Evolutionary conservation across 345 rosid genomes (phyloP).

Genomic region (Populus alba): DNA sequence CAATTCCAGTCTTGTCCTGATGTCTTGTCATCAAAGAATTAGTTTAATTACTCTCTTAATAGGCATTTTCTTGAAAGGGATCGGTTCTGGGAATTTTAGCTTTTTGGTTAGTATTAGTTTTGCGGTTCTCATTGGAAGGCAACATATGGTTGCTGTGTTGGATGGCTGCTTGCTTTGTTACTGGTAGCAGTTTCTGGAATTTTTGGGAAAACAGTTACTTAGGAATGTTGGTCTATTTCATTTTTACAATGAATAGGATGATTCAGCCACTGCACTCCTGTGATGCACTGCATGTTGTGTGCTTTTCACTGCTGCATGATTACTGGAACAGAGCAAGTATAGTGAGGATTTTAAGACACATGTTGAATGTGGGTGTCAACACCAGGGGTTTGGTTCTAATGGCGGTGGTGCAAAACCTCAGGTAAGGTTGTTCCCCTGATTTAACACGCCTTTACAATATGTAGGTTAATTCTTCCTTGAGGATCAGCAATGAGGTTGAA

Average conservation of each 20-base stretch:
- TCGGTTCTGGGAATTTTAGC: not conserved
- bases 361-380: not conserved
- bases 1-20: not conserved
- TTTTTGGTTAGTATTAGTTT: not conserved
- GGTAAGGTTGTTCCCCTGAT: not conserved
- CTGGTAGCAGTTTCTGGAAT: not conserved
- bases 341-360: not conserved
- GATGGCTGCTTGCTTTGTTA: not conserved
- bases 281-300: not conserved
- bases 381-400: not conserved
- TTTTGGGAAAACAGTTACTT: not conserved
- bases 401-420: conserved; percentile 1
- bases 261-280: not conserved
- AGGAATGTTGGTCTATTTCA: not conserved
- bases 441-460: not conserved
- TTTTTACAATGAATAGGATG: not conserved
- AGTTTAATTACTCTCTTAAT: not conserved
- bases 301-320: not conserved
- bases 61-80: not conserved
- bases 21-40: not conserved
- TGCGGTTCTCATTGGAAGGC: not conserved
- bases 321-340: not conserved
- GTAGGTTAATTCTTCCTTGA: not conserved
- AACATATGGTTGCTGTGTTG: conserved; percentile 1
- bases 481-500: not conserved